Percentiles rank a stretch among this genome's conserved stretches.
Conservation (phyloP, 2,329 filamentous ascomycete species). For the Blastomyces emzantsi region DNA sequence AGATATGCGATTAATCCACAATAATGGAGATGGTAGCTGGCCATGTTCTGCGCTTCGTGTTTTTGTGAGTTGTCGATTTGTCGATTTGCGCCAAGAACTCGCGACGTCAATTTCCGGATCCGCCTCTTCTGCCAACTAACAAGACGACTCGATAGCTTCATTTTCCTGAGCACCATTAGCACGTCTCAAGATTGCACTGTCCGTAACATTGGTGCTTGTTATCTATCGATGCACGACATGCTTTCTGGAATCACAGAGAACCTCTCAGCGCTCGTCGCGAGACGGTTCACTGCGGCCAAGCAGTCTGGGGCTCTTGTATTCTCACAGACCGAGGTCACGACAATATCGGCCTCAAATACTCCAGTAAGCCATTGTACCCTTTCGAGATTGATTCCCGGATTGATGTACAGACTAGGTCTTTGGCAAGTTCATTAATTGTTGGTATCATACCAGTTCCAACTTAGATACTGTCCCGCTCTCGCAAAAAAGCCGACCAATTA, state of each 20-base stretch:
- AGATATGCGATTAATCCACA: neutral
- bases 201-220: neutral
- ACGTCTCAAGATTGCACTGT: no score
- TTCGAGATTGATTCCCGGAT: neutral
- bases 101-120: no score
- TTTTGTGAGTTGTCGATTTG: neutral
- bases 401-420: no score
- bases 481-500: constrained; percentile 34
- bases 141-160: neutral
- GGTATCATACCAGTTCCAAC: constrained; percentile 33
- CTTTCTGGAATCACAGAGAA: constrained; percentile 30
- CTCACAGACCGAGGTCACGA: constrained; percentile 33
- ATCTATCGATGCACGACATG: constrained; percentile 20
- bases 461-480: constrained; percentile 42
- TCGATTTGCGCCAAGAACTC: neutral
- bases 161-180: neutral
- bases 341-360: constrained; percentile 27
- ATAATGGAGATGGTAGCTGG: neutral
- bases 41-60: neutral
- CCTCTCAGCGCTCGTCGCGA: constrained; percentile 29
- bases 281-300: constrained; percentile 30
- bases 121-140: neutral
- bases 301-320: constrained; percentile 32
- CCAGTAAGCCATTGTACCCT: constrained; percentile 23
- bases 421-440: neutral